These are phyloP conservation scores for Lepidium sativum DNA, from an alignment of 345 rosid genomes.

Conservation along the genomic window DNA sequence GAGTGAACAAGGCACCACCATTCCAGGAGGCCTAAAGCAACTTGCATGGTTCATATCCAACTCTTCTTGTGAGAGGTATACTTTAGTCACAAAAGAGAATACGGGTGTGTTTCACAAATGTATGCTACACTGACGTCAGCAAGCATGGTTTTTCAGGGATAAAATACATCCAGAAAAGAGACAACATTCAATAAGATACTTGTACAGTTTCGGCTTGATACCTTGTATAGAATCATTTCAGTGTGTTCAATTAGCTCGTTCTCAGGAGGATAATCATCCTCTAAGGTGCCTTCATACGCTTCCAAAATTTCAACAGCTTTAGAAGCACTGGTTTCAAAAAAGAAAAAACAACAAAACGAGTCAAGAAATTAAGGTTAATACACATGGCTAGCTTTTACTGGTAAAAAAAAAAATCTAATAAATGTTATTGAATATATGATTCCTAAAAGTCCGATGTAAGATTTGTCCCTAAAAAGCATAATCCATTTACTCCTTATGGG, in stretches of 20 bases:
- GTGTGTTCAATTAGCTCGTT: conserved; percentile 94
- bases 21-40: neutral
- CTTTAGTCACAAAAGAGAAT: neutral
- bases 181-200: conserved; percentile 2
- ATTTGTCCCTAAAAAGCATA: neutral
- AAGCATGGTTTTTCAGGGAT: neutral
- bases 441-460: neutral
- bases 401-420: neutral
- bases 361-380: neutral
- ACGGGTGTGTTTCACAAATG: neutral
- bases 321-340: conserved; percentile 43
- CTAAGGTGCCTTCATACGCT: conserved; percentile 97
- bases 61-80: neutral
- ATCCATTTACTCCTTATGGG: neutral
- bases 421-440: neutral
- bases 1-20: neutral
- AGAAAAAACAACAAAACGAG: neutral
- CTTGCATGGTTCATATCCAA: neutral
- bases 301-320: conserved; percentile 98
- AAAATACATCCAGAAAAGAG: neutral
- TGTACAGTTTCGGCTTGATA: conserved; percentile 17
- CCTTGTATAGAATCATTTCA: conserved; percentile 99
- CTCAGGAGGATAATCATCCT: conserved; percentile 97
- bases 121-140: neutral
- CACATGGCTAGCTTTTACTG: neutral